phyloP scores from a whole-genome alignment of 78 protist genomes.

The Dictyostelium purpureum region DNA sequence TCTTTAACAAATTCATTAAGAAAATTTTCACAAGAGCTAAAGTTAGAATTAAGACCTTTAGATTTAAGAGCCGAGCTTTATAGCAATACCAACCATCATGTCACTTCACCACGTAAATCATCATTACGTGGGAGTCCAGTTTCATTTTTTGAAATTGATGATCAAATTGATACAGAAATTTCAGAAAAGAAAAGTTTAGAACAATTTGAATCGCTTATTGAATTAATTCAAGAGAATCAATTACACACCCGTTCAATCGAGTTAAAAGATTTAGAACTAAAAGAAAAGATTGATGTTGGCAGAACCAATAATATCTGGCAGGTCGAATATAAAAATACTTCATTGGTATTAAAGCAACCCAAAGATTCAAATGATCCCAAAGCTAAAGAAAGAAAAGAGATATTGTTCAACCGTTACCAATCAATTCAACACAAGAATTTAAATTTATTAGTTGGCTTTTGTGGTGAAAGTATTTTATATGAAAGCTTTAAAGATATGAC shows the following conservation, averaged over 20 bases:
- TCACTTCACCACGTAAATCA: conserved; percentile 27
- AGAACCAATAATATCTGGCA: neutral
- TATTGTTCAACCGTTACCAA: neutral
- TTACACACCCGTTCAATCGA: neutral
- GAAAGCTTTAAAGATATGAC: conserved; percentile 11
- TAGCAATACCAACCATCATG: neutral
- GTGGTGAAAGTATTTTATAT: neutral
- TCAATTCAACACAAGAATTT: neutral
- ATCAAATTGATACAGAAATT: neutral
- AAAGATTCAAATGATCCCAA: neutral
- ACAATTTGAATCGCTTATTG: neutral
- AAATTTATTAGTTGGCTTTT: neutral
- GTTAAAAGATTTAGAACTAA: neutral
- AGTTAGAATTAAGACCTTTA: conserved; percentile 27
- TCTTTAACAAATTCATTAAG: neutral
- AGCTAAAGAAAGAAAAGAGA: neutral
- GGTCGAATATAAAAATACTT: neutral
- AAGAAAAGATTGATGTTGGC: neutral
- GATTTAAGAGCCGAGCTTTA: conserved; percentile 36
- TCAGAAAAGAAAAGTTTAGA: neutral
- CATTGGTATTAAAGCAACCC: conserved; percentile 2
- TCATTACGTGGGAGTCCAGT: neutral
- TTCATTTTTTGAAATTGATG: neutral
- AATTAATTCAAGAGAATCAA: neutral
- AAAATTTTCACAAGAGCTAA: conserved; percentile 43